phyloP scores from a whole-genome alignment of 129 eudicot species.

The Tagetes erecta region DNA sequence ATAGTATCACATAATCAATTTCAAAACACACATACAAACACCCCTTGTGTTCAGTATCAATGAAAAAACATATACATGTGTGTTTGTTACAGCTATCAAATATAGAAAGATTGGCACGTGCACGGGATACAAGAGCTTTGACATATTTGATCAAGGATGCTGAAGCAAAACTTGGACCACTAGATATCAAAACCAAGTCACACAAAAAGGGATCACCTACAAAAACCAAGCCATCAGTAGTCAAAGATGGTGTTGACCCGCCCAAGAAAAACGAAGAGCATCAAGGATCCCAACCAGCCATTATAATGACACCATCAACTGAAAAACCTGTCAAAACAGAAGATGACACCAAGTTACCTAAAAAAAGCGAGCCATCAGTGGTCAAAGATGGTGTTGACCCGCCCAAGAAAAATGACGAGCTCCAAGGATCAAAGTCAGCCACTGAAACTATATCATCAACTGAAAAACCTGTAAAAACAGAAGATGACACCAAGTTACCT shows the following conservation, averaged over 20 bases:
- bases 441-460: background rate
- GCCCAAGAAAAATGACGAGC: conserved; percentile 27
- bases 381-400: conserved; percentile 23
- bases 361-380: background rate
- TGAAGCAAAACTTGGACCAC: conserved; percentile 69
- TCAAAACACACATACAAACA: background rate
- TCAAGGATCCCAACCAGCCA: background rate
- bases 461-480: conserved; percentile 16
- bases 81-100: conserved; percentile 47
- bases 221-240: conserved; percentile 17
- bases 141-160: conserved; percentile 53
- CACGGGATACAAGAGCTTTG: conserved; percentile 73
- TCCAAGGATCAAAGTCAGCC: conserved; percentile 1
- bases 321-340: conserved; percentile 14
- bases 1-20: background rate
- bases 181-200: conserved; percentile 39
- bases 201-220: conserved; percentile 28
- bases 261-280: conserved; percentile 28
- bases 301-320: background rate
- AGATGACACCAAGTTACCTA: background rate
- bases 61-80: conserved; percentile 13
- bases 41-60: background rate
- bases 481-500: conserved; percentile 25
- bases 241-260: conserved; percentile 21
- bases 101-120: conserved; percentile 53